Evolutionary conservation across 108 stramenopile genomes (phyloP).

Genomic region (Thalassiosira profunda): DNA sequence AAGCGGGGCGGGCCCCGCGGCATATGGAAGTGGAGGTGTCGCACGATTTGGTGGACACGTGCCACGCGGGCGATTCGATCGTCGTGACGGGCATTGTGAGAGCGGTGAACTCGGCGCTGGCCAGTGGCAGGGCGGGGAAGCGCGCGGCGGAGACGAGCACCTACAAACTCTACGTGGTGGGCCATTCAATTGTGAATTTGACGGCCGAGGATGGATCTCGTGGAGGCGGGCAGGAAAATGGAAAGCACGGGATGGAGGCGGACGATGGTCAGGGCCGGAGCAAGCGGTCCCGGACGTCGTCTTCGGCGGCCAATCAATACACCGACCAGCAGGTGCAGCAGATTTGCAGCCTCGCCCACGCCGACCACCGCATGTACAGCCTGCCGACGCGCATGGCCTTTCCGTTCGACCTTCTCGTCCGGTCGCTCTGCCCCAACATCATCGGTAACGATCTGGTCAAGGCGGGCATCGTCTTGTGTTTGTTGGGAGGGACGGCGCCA

Average conservation of each 20-base stretch:
- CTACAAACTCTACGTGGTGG: slow-evolving; percentile 91
- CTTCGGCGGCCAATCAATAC: slow-evolving; percentile 42
- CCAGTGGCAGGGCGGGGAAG: slow-evolving; percentile 84
- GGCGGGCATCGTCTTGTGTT: slow-evolving; percentile 95
- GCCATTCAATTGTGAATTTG: slow-evolving; percentile 85
- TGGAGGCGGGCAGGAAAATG: slow-evolving; percentile 23
- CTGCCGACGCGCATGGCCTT: slow-evolving; percentile 81
- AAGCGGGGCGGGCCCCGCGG: slow-evolving; percentile 86
- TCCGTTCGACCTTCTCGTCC: slow-evolving; percentile 93
- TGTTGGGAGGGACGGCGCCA: slow-evolving; percentile 94
- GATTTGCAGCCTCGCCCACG: slow-evolving; percentile 85
- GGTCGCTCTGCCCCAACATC: slow-evolving; percentile 94
- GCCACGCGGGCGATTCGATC: slow-evolving; percentile 97
- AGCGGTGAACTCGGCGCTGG: slow-evolving; percentile 89
- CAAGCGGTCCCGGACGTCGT: slow-evolving; percentile 26
- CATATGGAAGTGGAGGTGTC: slow-evolving; percentile 89
- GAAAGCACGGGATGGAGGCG: background rate
- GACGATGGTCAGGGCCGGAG: slow-evolving; percentile 24
- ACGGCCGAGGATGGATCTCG: slow-evolving; percentile 47
- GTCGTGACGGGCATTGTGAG: slow-evolving; percentile 88
- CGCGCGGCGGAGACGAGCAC: slow-evolving; percentile 86
- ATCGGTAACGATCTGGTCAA: slow-evolving; percentile 99
- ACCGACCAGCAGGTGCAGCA: slow-evolving; percentile 73
- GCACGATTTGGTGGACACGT: slow-evolving; percentile 93
- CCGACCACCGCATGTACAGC: slow-evolving; percentile 84